Conservation (phyloP, 192 early-diverging fungal species). For the Coemansia sp. region DNA sequence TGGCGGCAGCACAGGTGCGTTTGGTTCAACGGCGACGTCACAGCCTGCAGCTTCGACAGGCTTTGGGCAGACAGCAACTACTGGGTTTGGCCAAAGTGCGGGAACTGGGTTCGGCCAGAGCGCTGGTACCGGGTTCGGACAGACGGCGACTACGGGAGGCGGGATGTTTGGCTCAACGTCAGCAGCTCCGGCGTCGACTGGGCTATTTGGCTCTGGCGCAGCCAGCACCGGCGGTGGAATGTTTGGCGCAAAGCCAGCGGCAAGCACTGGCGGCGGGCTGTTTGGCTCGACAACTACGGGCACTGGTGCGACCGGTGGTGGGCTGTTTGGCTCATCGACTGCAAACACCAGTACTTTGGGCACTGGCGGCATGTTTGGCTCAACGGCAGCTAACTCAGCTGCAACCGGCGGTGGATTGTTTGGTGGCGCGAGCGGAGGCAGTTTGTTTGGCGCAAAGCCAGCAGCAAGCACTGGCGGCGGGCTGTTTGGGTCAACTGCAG, state of each 20-base stretch:
- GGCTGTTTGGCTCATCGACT: constrained; percentile 35
- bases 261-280: neutral
- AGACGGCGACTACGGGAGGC: constrained; percentile 14
- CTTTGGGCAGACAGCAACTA: constrained; percentile 25
- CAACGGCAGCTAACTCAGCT: neutral
- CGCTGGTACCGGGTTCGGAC: constrained; percentile 36
- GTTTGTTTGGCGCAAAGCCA: constrained; percentile 23
- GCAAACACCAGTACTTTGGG: constrained; percentile 26
- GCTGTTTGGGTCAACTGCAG: constrained; percentile 12
- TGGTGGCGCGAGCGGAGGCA: neutral
- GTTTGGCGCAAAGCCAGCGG: constrained; percentile 18
- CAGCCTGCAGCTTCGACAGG: constrained; percentile 16
- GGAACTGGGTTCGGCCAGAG: constrained; percentile 8
- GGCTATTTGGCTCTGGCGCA: constrained; percentile 11
- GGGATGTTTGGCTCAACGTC: constrained; percentile 5
- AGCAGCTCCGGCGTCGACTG: neutral
- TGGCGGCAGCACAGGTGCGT: constrained; percentile 12
- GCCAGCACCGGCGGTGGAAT: constrained; percentile 10
- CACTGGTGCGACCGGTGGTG: constrained; percentile 10
- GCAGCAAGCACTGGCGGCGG: neutral
- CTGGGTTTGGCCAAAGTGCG: constrained; percentile 19
- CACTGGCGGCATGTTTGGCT: constrained; percentile 3
- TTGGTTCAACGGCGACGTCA: constrained; percentile 13
- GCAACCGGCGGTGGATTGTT: constrained; percentile 6
- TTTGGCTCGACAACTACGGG: constrained; percentile 5